Evolutionary conservation across 768 basidiomycete species (phyloP), one percentile per base, ranked within the genome.

Genomic region (Suillus variegatus): DNA sequence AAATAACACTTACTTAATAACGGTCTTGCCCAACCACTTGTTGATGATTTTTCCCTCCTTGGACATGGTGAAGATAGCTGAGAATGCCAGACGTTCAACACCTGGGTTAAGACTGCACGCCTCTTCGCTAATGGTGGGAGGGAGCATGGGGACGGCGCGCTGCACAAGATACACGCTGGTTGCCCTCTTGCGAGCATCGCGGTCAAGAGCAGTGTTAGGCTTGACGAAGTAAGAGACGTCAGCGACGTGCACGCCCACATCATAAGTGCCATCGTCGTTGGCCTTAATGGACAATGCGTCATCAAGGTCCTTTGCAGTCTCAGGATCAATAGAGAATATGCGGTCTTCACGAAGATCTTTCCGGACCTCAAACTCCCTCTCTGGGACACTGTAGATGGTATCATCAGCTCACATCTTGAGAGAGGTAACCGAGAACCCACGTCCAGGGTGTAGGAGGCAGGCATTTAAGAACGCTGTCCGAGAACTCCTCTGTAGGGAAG

Each of bases 151-250:
- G 14, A 98, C 97, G 25, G 91, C 89, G 63, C 97, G 89, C 76
- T 99, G 97, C 35, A 99, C 88, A 52, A 99, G 91, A 74, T 99
- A 98, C 56, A 99, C 97, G 71, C 93, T 95, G 2, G 95, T 98
- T 35, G 96, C 97, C 65, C 96, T 86, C 79, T 99, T 99, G 69
- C 96, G 89, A 47, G 97, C 97, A 79, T 99, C 97, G 28, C 97
- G 93, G 73, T 99, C 97, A 71, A 99, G 82, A n/a, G 97, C 93
- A 13, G 96, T 97, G 75, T 95, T 95, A 28, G 94, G 91, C 78
- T 93, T 94, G 71, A 94, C 90, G 78, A 99, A 98, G 82, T 91
- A 91, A 2, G 96, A 94, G 7, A 98, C 97, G 77, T 99, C 97
- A 13, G 96, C 92, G 67, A 99, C 87, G 73, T 99, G 97, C n/a